A percentile compares a stretch with the other conserved stretches of the same genome.
Conservation (phyloP, 345 rosid genomes). For the Moringa oleifera region DNA sequence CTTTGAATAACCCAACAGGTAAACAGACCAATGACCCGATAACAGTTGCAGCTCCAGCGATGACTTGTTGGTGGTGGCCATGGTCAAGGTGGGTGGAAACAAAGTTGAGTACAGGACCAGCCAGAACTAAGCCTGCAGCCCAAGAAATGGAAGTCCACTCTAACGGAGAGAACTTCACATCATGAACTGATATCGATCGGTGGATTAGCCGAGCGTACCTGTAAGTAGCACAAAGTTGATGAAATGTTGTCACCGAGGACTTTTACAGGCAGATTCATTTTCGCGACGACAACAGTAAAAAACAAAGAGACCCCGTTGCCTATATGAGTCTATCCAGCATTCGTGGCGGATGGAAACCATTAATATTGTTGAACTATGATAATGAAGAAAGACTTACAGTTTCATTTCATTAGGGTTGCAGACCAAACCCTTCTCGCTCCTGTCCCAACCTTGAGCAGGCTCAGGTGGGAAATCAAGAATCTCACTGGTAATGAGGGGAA, state of each 20-base stretch:
- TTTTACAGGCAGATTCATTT: too few relatives aligned
- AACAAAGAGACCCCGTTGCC: too few relatives aligned
- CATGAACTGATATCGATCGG: constrained; percentile 12
- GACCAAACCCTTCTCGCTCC: constrained; percentile 18
- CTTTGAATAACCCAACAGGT: constrained; percentile 44
- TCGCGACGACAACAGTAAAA: too few relatives aligned
- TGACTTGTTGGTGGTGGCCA: constrained; percentile 23
- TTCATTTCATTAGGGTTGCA: constrained; percentile 30
- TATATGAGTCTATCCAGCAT: neutral
- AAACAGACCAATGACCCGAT: constrained; percentile 51
- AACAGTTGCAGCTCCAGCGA: constrained; percentile 41
- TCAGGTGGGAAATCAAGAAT: constrained; percentile 7
- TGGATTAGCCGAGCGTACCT: constrained; percentile 38
- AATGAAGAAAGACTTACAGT: constrained; percentile 29
- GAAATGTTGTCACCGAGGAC: too few relatives aligned
- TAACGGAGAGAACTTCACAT: constrained; percentile 36
- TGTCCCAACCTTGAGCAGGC: constrained; percentile 15
- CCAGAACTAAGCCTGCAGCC: constrained; percentile 41
- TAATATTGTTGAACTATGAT: neutral
- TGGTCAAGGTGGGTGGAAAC: constrained; percentile 38
- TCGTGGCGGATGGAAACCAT: neutral
- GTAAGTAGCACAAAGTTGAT: neutral
- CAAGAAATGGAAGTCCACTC: constrained; percentile 60
- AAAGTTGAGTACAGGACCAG: constrained; percentile 25
- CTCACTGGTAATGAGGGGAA: constrained; percentile 42